A percentile compares a stretch with the other conserved stretches of the same genome.
Conservation (phyloP, 2,329 filamentous ascomycete genomes). For the Dichotomopilus funicola region DNA sequence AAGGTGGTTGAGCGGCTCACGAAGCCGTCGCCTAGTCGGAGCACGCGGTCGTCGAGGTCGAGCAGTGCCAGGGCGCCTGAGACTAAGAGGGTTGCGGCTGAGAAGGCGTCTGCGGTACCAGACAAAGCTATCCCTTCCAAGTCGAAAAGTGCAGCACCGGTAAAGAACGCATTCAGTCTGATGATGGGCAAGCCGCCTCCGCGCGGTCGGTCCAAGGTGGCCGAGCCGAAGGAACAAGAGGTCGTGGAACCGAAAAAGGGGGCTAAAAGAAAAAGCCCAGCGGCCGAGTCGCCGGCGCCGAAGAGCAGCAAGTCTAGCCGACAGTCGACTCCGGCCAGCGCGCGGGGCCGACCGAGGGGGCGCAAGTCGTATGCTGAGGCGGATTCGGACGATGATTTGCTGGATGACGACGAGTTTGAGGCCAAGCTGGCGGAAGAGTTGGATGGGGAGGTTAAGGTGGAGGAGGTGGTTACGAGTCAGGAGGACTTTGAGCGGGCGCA, state of each 20-base stretch:
- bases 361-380: slow-evolving; percentile 46
- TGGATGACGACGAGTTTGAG: slow-evolving; percentile 83
- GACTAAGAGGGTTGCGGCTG: too few species aligned
- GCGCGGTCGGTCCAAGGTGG: slow-evolving; percentile 16
- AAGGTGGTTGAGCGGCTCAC: slow-evolving; percentile 65
- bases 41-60: slow-evolving; percentile 36
- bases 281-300: slow-evolving; percentile 29
- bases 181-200: slow-evolving; percentile 43
- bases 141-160: slow-evolving; percentile 17
- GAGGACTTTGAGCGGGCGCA: slow-evolving; percentile 60
- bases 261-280: slow-evolving; percentile 33
- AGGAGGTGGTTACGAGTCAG: slow-evolving; percentile 34
- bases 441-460: slow-evolving; percentile 34
- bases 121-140: slow-evolving; percentile 22
- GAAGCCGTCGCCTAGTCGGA: slow-evolving; percentile 30
- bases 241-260: slow-evolving; percentile 26
- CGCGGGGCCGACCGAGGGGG: slow-evolving; percentile 45
- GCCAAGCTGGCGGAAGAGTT: slow-evolving; percentile 63
- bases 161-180: slow-evolving; percentile 44
- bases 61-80: slow-evolving; percentile 25
- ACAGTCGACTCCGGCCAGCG: slow-evolving; percentile 63
- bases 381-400: slow-evolving; percentile 53
- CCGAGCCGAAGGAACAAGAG: slow-evolving; percentile 14
- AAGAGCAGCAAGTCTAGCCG: slow-evolving; percentile 74
- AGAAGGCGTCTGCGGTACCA: too few species aligned